A percentile compares a stretch with the other conserved stretches of the same genome.
These are phyloP conservation scores for Apophysomyces ossiformis DNA, from an alignment of 371 early-diverging fungal genomes.

Conservation along the genomic window DNA sequence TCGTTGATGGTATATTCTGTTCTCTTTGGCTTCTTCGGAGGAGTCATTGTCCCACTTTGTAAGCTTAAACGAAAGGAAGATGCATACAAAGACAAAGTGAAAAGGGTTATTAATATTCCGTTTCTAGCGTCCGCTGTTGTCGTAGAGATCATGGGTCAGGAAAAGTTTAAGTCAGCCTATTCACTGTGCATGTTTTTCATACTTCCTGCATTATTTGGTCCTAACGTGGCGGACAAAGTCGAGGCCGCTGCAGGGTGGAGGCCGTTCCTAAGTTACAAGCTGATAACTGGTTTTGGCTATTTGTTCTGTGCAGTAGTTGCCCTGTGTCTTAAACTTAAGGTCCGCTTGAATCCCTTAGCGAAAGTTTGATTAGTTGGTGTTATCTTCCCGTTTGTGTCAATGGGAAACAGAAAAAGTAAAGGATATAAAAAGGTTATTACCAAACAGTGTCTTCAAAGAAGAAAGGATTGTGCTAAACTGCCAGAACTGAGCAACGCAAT, in stretches of 20 bases:
- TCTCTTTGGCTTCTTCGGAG: constrained; percentile 29
- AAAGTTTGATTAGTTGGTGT: not conserved
- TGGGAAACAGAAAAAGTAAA: not conserved
- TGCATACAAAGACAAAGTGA: no score
- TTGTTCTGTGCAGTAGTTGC: constrained; percentile 2
- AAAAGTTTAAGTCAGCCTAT: constrained; percentile 22
- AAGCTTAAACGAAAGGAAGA: not conserved
- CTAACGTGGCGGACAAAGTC: constrained; percentile 27
- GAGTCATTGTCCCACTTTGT: constrained; percentile 25
- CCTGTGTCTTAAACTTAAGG: not conserved
- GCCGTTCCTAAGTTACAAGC: constrained; percentile 23
- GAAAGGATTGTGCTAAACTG: no score
- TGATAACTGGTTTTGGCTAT: constrained; percentile 23
- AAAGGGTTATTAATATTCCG: not conserved
- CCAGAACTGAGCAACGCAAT: no score
- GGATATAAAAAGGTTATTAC: not conserved
- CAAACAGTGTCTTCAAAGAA: no score
- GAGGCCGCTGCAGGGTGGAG: constrained; percentile 10
- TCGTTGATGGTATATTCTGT: constrained; percentile 24
- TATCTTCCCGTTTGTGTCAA: no score
- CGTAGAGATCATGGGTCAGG: constrained; percentile 20
- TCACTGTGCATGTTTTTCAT: constrained; percentile 25
- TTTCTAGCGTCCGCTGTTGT: constrained; percentile 24
- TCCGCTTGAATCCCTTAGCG: not conserved
- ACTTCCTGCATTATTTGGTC: constrained; percentile 23